These are phyloP conservation scores for Phytophthora hybrid DNA, from an alignment of 352 stramenopile species.

Conservation along the genomic window DNA sequence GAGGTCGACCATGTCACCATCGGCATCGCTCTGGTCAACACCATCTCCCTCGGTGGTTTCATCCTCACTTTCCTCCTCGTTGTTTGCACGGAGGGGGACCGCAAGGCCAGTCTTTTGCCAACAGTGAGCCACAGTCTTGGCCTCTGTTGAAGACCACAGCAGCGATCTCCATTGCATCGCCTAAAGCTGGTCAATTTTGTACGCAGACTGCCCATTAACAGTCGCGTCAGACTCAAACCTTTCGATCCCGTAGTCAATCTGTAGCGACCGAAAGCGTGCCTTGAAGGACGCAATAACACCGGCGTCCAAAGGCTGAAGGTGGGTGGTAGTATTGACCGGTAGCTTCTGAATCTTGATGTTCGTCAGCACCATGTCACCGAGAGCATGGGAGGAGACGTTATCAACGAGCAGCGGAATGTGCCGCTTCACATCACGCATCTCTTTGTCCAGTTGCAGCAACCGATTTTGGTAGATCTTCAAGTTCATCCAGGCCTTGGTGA, in stretches of 20 bases:
- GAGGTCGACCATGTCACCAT: neutral
- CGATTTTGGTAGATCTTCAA: no score
- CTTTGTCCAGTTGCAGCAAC: no score
- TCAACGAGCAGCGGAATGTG: no score
- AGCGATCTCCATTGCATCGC: neutral
- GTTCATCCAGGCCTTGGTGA: no score
- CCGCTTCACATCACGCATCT: no score
- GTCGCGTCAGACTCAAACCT: neutral
- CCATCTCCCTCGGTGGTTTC: neutral
- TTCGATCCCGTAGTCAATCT: neutral
- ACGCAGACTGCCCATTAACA: neutral
- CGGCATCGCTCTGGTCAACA: neutral
- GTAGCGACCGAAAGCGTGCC: no score
- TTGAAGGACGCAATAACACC: neutral
- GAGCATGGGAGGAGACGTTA: no score
- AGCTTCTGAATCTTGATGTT: no score
- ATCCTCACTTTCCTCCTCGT: neutral
- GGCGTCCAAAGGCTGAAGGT: no score
- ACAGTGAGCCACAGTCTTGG: neutral
- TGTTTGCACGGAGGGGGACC: neutral
- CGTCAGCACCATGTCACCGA: no score
- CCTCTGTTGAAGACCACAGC: neutral
- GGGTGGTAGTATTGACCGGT: no score
- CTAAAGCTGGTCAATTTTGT: conserved; percentile 3
- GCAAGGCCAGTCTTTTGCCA: neutral